These are phyloP conservation scores for Multifurca ochricompacta DNA, from an alignment of 768 basidiomycete species.

Conservation along the genomic window DNA sequence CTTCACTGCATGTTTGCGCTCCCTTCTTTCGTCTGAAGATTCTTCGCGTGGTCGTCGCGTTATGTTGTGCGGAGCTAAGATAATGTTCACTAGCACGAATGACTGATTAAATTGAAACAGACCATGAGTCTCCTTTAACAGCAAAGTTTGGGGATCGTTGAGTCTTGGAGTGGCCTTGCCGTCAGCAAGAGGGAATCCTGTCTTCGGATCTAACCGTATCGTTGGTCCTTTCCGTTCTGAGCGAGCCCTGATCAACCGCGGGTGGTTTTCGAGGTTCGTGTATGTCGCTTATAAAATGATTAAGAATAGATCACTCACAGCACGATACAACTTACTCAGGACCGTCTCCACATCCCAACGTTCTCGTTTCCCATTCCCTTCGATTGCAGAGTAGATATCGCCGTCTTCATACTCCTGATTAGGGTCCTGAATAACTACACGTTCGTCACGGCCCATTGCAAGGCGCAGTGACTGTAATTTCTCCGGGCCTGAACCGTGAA, in stretches of 20 bases:
- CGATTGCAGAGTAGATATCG: slow-evolving; percentile 34
- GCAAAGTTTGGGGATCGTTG: slow-evolving; percentile 14
- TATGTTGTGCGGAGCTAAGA: slow-evolving; percentile 37
- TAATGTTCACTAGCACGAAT: slow-evolving; percentile 23
- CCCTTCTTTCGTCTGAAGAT: slow-evolving; percentile 63
- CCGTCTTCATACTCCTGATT: slow-evolving; percentile 38
- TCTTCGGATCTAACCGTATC: slow-evolving; percentile 67
- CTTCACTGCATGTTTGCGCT: slow-evolving; percentile 64
- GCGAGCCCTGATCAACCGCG: slow-evolving; percentile 71
- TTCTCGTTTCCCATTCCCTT: slow-evolving; percentile 53
- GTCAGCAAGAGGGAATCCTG: slow-evolving; percentile 59
- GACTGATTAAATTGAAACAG: not conserved
- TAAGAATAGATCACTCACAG: not conserved
- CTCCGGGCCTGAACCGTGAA: slow-evolving; percentile 64
- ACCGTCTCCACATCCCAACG: slow-evolving; percentile 97
- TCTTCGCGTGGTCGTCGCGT: slow-evolving; percentile 69
- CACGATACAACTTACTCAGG: slow-evolving; percentile 52
- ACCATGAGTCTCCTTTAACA: not conserved
- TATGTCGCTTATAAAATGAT: slow-evolving; percentile 62
- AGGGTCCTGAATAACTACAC: slow-evolving; percentile 39
- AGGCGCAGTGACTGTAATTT: slow-evolving; percentile 76
- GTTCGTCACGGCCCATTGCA: slow-evolving; percentile 64
- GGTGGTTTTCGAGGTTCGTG: slow-evolving; percentile 97
- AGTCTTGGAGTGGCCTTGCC: slow-evolving; percentile 22
- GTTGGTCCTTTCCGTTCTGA: slow-evolving; percentile 47